Evolutionary conservation across 2,329 filamentous ascomycete genomes (phyloP).

Genomic region (Talaromyces sp.): DNA sequence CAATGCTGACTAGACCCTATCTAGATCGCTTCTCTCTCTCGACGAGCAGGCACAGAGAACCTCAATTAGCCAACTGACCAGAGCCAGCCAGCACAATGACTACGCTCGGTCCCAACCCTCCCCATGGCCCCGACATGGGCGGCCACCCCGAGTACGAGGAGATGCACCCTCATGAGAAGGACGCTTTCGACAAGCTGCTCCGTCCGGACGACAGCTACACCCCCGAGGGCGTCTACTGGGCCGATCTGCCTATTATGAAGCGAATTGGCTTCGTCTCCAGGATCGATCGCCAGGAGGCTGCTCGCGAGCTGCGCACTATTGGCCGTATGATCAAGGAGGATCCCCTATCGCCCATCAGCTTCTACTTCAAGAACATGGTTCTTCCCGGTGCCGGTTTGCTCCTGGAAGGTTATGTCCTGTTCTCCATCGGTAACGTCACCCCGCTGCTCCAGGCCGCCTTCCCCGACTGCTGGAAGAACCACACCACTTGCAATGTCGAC

Average conservation of each 20-base stretch:
- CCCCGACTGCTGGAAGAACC: constrained; percentile 67
- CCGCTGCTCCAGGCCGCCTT: constrained; percentile 74
- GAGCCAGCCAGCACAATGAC: constrained; percentile 21
- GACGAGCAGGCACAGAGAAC: background rate
- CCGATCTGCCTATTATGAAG: constrained; percentile 67
- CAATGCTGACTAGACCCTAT: background rate
- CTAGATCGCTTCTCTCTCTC: background rate
- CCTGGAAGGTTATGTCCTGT: constrained; percentile 90
- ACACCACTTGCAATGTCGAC: constrained; percentile 63
- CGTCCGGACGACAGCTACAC: constrained; percentile 87
- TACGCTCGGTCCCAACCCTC: constrained; percentile 36
- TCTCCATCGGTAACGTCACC: constrained; percentile 90
- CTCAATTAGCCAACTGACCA: background rate
- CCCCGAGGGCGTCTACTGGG: constrained; percentile 82
- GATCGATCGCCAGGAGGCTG: constrained; percentile 65
- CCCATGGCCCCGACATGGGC: constrained; percentile 44
- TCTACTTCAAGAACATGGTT: constrained; percentile 86
- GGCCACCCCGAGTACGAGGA: constrained; percentile 39
- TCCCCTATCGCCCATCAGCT: constrained; percentile 73
- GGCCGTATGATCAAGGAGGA: constrained; percentile 80
- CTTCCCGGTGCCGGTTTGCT: constrained; percentile 87
- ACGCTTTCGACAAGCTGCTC: constrained; percentile 70
- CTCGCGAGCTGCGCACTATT: constrained; percentile 60
- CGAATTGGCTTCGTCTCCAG: constrained; percentile 69
- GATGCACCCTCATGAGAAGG: constrained; percentile 55